Base-by-base conservation (phyloP, 345 rosid genomes). In the Theobroma cacao region DNA sequence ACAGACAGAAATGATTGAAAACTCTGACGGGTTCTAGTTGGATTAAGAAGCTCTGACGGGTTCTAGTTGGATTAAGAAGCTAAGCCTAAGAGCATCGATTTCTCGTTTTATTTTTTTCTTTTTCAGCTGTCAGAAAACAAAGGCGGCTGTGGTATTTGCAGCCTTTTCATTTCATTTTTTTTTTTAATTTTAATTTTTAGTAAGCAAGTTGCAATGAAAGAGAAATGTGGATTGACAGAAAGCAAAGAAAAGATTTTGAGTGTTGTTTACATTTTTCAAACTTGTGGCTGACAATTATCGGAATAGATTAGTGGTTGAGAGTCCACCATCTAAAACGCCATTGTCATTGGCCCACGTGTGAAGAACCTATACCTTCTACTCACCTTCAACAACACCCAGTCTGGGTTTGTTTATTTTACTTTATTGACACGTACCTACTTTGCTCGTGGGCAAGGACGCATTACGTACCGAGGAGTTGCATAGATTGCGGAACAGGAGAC, bases 211-310 rank as follows among this genome's bases (percentile, higher is more conserved):
- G 26, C 9, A 47, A 34, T n/a, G 30, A 64, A 24, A 59, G 50
- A 22, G 68, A 34, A 41, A 14, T 13, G 22, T 56, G 12, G 66
- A 22, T 24, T 28, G 17, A 52, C 33, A 6, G n/a, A 56, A 77
- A 11, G 50, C 1, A n/a, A 18, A 20, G 8, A 36, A 43, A 31
- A 56, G 50, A 72, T 48, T 17, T 69, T 1, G 40, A 24, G 67
- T 40, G 8, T 36, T 24, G 12, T 59, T 41, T 28, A 36, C 17
- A 4, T 1, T 58, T 28, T 20, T 38, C 1, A 50, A 80, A 10
- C 59, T 83, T 77, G 89, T 86, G 94, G 94, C 83, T 84, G 72
- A 82, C 74, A 85, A 80, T 48, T 14, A n/a, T 72, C 3, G 74
- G 30, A 7, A 36, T 62, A 34, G 18, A 78, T 74, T 86, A 66